Conservation (phyloP, 805 yeast species). For the Spathaspora sp. region DNA sequence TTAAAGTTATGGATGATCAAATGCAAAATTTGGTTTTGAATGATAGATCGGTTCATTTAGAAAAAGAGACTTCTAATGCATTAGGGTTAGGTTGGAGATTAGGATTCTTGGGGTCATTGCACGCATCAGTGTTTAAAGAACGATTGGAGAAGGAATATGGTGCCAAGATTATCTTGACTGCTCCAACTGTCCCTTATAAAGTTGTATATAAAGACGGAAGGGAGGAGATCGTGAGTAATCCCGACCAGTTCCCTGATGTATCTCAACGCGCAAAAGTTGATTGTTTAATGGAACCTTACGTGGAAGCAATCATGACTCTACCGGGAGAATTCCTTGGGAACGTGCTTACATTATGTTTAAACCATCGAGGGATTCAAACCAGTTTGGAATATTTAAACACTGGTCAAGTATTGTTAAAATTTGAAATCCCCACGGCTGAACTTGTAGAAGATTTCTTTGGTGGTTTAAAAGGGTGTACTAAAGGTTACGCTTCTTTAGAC, state of each 20-base stretch:
- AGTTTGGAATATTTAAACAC: conserved; percentile 74
- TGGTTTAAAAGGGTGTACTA: conserved; percentile 80
- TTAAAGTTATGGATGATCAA: conserved; percentile 84
- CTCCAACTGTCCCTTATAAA: conserved; percentile 93
- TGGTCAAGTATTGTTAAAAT: conserved; percentile 78
- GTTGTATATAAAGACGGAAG: conserved; percentile 64
- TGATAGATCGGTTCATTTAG: conserved; percentile 86
- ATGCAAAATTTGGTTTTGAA: conserved; percentile 84
- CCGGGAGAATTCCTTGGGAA: conserved; percentile 87
- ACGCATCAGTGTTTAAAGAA: conserved; percentile 92
- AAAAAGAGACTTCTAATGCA: conserved; percentile 89
- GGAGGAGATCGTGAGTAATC: conserved; percentile 72
- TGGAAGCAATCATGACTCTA: conserved; percentile 83
- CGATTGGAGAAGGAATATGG: conserved; percentile 92
- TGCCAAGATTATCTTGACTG: conserved; percentile 84
- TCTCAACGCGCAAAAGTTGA: conserved; percentile 45
- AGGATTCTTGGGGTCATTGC: conserved; percentile 91
- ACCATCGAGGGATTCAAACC: conserved; percentile 76
- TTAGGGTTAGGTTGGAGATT: conserved; percentile 97
- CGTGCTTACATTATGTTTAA: conserved; percentile 83
- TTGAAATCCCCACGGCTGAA: conserved; percentile 81
- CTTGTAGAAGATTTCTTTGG: conserved; percentile 96
- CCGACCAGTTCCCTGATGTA: conserved; percentile 85
- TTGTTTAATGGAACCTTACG: conserved; percentile 75
- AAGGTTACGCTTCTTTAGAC: conserved; percentile 92